A percentile compares a stretch with the other conserved stretches of the same genome.
These are phyloP conservation scores for Podospora australis DNA, from an alignment of 495 filamentous ascomycete genomes.

Conservation along the genomic window DNA sequence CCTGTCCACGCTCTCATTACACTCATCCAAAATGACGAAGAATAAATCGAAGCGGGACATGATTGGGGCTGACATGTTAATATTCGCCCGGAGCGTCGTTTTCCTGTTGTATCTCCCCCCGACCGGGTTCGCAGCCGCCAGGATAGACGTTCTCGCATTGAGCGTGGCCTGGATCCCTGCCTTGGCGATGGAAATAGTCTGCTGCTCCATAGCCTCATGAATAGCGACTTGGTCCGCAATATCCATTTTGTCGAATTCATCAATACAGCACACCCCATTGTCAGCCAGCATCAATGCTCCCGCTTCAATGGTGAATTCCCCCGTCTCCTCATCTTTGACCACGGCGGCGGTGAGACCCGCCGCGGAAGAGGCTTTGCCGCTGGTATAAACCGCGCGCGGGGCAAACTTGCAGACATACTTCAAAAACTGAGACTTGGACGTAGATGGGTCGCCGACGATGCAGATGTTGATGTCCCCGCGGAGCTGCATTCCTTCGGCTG, in stretches of 20 bases:
- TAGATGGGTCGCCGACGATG: constrained; percentile 97
- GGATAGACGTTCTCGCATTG: constrained; percentile 89
- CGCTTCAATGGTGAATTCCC: constrained; percentile 97
- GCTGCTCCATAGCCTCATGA: constrained; percentile 99
- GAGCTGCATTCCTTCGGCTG: constrained; percentile 85
- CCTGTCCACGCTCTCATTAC: constrained; percentile 84
- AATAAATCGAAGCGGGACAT: constrained; percentile 99
- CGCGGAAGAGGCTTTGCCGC: constrained; percentile 94
- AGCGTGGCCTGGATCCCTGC: constrained; percentile 97
- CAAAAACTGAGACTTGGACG: constrained; percentile 95
- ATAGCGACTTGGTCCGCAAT: constrained; percentile 96
- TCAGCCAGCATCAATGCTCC: constrained; percentile 97
- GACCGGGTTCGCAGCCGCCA: constrained; percentile 94
- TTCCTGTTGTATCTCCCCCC: constrained; percentile 96
- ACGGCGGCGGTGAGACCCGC: constrained; percentile 97
- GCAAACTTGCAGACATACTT: constrained; percentile 97
- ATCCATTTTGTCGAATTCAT: constrained; percentile 99
- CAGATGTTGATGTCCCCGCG: constrained; percentile 98
- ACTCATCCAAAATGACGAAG: constrained; percentile 97
- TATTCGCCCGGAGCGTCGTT: constrained; percentile 83
- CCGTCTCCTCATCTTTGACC: constrained; percentile 95
- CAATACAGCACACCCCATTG: constrained; percentile 95
- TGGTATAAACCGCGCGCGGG: constrained; percentile 94
- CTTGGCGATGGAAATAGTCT: constrained; percentile 99
- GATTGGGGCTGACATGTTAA: constrained; percentile 97